phyloP scores from a whole-genome alignment of 805 yeast genomes.

The baker's yeast (Saccharomyces cerevisiae) region DNA sequence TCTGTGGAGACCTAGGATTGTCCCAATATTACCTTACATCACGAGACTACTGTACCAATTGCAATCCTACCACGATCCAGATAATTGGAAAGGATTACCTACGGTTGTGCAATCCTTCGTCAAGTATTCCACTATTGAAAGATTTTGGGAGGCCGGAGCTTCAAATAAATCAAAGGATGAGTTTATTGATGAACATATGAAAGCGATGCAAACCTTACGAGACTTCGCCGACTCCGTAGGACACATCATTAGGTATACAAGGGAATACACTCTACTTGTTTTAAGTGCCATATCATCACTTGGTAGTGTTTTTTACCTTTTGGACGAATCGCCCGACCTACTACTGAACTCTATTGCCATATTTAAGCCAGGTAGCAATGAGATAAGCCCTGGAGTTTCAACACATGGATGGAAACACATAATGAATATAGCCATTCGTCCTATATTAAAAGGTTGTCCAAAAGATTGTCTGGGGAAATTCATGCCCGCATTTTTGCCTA shows the following conservation, averaged over 20 bases:
- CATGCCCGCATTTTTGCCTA: constrained; percentile 72
- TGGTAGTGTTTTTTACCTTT: constrained; percentile 80
- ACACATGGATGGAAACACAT: constrained; percentile 96
- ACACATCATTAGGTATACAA: constrained; percentile 86
- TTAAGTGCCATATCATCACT: constrained; percentile 82
- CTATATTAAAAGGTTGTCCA: constrained; percentile 85
- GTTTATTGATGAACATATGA: constrained; percentile 86
- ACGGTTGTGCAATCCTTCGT: constrained; percentile 87
- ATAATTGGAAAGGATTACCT: constrained; percentile 82
- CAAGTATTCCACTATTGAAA: constrained; percentile 77
- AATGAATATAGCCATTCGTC: constrained; percentile 80
- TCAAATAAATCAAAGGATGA: constrained; percentile 90
- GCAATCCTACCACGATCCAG: constrained; percentile 90
- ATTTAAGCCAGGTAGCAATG: constrained; percentile 45
- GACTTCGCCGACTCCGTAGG: constrained; percentile 98
- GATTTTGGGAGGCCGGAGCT: constrained; percentile 98
- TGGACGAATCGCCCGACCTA: constrained; percentile 68
- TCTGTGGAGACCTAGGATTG: constrained; percentile 89
- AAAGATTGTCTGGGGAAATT: constrained; percentile 55
- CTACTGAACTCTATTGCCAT: constrained; percentile 80
- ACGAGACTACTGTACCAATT: constrained; percentile 81
- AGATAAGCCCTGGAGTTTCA: constrained; percentile 63
- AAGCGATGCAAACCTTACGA: constrained; percentile 85
- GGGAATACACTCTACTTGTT: constrained; percentile 90
- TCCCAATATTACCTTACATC: constrained; percentile 85